These are phyloP conservation scores for Neurospora sp. DNA, from an alignment of 495 filamentous ascomycete species.

Conservation along the genomic window DNA sequence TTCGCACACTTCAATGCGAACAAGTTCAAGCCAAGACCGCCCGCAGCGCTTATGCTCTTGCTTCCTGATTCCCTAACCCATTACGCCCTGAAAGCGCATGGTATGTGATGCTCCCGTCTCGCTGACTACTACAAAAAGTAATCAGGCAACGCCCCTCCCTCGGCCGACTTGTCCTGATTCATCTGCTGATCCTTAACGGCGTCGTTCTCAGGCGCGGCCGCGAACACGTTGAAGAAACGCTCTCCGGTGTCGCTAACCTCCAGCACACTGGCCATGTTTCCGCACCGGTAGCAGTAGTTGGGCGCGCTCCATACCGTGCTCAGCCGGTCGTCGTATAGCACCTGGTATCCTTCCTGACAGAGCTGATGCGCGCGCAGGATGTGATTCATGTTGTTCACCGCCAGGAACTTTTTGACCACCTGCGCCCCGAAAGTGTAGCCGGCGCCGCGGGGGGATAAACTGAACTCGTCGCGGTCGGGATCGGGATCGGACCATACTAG, in stretches of 20 bases:
- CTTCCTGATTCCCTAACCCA: neutral
- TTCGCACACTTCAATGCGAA: neutral
- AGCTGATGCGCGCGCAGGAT: slow-evolving; percentile 94
- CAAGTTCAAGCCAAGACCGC: neutral
- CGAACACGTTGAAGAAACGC: slow-evolving; percentile 93
- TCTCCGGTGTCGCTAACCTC: slow-evolving; percentile 90
- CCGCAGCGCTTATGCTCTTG: neutral
- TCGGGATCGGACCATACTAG: slow-evolving; percentile 97
- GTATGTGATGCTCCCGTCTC: too few relatives aligned
- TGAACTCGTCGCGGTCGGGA: slow-evolving; percentile 91
- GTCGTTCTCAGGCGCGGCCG: slow-evolving; percentile 93
- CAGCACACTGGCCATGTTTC: slow-evolving; percentile 92
- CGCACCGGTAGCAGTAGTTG: slow-evolving; percentile 94
- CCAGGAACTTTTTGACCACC: slow-evolving; percentile 94
- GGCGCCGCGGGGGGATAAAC: slow-evolving; percentile 81
- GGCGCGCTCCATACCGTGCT: slow-evolving; percentile 97
- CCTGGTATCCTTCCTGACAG: slow-evolving; percentile 93
- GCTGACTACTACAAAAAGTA: slow-evolving; percentile 36
- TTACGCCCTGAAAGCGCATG: neutral
- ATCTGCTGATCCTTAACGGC: slow-evolving; percentile 48
- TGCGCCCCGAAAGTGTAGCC: slow-evolving; percentile 96
- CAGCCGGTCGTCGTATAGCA: slow-evolving; percentile 86
- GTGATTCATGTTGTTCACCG: slow-evolving; percentile 93
- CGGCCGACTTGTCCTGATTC: slow-evolving; percentile 29
- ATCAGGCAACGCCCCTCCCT: slow-evolving; percentile 42